phyloP scores from a whole-genome alignment of 169 alveolate species.

The Cryptosporidium xiaoi region DNA sequence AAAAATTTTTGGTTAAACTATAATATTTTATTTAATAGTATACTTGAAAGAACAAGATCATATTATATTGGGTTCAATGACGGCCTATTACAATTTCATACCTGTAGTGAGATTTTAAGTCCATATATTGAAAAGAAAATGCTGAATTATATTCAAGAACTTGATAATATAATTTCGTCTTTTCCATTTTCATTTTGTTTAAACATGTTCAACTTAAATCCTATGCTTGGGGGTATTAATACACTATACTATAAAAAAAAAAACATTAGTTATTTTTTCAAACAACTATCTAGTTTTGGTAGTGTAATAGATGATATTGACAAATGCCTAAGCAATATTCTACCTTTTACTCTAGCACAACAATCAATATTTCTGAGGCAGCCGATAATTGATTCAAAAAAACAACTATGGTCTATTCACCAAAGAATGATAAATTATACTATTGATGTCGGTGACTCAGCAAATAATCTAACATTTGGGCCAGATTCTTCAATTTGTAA shows the following conservation, averaged over 20 bases:
- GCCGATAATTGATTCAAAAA: constrained; percentile 63
- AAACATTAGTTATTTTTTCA: neutral
- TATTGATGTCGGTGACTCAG: neutral
- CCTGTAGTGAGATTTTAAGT: constrained; percentile 13
- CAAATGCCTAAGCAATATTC: constrained; percentile 12
- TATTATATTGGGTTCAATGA: constrained; percentile 50
- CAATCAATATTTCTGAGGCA: constrained; percentile 32
- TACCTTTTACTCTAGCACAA: constrained; percentile 22
- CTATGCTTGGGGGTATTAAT: neutral
- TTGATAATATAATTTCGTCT: constrained; percentile 9
- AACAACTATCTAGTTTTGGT: constrained; percentile 7
- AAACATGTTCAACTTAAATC: constrained; percentile 10
- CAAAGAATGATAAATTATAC: constrained; percentile 20
- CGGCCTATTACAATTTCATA: constrained; percentile 9
- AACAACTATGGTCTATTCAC: constrained; percentile 54
- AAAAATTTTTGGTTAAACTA: constrained; percentile 17
- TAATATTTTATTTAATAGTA: constrained; percentile 39
- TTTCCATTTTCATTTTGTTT: constrained; percentile 57
- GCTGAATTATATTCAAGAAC: constrained; percentile 5
- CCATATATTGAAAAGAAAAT: neutral
- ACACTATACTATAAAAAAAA: neutral
- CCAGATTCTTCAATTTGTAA: constrained; percentile 25
- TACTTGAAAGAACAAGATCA: constrained; percentile 49
- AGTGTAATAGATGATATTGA: neutral
- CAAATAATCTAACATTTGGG: constrained; percentile 11